Conservation (phyloP, 2,329 filamentous ascomycete genomes). For the Monascus ruber region DNA sequence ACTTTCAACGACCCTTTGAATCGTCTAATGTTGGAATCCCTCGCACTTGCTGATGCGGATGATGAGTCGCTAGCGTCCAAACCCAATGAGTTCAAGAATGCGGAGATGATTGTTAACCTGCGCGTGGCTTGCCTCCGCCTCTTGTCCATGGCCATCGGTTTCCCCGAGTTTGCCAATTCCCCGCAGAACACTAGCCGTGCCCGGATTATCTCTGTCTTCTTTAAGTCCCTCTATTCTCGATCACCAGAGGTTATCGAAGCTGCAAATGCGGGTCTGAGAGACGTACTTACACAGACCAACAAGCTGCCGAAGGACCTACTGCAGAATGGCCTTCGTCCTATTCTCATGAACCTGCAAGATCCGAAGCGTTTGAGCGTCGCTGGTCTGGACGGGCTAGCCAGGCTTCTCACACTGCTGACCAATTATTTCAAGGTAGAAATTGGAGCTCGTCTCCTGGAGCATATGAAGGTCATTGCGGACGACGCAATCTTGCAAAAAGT, state of each 20-base stretch:
- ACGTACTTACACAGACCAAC: conserved; percentile 75
- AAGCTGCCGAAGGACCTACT: conserved; percentile 92
- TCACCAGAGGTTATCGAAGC: conserved; percentile 87
- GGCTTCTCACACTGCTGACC: conserved; percentile 79
- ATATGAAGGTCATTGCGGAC: conserved; percentile 84
- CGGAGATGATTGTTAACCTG: conserved; percentile 82
- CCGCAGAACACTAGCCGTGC: conserved; percentile 52
- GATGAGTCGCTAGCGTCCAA: conserved; percentile 90
- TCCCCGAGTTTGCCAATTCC: conserved; percentile 77
- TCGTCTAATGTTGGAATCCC: conserved; percentile 79
- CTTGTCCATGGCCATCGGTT: conserved; percentile 82
- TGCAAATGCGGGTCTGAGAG: conserved; percentile 79
- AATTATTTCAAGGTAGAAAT: conserved; percentile 99
- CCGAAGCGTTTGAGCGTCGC: conserved; percentile 80
- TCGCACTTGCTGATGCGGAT: conserved; percentile 86
- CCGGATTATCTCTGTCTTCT: conserved; percentile 86
- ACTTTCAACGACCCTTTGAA: conserved; percentile 87
- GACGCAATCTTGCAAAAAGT: conserved; percentile 70
- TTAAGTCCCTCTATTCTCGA: conserved; percentile 92
- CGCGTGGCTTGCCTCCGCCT: conserved; percentile 89
- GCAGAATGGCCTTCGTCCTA: conserved; percentile 84
- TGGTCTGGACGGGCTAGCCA: conserved; percentile 80
- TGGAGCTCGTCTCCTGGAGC: conserved; percentile 80
- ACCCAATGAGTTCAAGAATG: conserved; percentile 86
- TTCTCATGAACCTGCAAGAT: conserved; percentile 93